A percentile compares a stretch with the other conserved stretches of the same genome.
Conservation (phyloP, 495 filamentous ascomycete species). For the Monascus purpureus region DNA sequence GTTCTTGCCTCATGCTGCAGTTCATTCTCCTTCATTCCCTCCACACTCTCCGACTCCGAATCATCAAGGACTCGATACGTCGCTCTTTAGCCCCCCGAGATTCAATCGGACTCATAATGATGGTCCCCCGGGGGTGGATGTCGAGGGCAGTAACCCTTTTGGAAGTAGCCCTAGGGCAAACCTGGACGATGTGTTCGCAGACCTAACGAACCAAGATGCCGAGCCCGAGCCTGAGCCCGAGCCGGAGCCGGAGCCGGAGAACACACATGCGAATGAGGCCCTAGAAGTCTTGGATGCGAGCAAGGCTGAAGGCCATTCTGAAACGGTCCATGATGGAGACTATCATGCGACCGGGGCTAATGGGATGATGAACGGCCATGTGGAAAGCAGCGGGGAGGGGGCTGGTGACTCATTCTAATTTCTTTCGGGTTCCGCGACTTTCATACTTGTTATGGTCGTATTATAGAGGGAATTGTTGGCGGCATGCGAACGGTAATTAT, state of each 20-base stretch:
- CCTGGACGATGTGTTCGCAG: constrained; percentile 33
- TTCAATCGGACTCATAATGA: constrained; percentile 19
- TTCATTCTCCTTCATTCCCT: constrained; percentile 26
- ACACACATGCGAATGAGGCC: constrained; percentile 32
- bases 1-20: constrained; percentile 25
- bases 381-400: neutral
- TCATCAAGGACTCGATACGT: constrained; percentile 19
- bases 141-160: constrained; percentile 14
- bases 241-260: constrained; percentile 20
- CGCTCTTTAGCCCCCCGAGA: constrained; percentile 27
- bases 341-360: constrained; percentile 4
- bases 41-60: constrained; percentile 24
- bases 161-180: constrained; percentile 30
- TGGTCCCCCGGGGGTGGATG: constrained; percentile 10
- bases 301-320: constrained; percentile 17
- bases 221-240: constrained; percentile 17
- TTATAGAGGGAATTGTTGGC: no score
- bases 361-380: constrained; percentile 5
- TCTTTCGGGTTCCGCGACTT: no score
- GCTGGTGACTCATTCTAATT: neutral
- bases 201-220: constrained; percentile 32
- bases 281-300: constrained; percentile 31
- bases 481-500: no score
- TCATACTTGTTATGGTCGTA: no score
- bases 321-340: constrained; percentile 7